phyloP scores from a whole-genome alignment of 1,284 basidiomycete genomes.

The Pyrrhoderma lamaoense region DNA sequence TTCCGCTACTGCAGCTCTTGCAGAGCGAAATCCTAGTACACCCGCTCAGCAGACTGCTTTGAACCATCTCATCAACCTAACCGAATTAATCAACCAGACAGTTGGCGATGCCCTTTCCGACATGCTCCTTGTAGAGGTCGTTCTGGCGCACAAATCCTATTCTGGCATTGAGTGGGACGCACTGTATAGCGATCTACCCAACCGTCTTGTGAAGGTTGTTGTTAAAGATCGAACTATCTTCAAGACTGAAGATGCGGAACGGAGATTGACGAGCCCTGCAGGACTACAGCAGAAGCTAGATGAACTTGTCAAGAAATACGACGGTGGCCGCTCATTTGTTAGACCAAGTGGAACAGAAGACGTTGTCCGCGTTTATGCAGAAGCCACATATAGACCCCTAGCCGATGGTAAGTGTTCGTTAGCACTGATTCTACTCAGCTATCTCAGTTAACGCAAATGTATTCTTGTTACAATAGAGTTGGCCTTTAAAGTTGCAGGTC shows the following conservation, averaged over 20 bases:
- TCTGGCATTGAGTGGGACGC: constrained; percentile 88
- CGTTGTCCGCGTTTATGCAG: constrained; percentile 96
- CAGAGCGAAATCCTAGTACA: constrained; percentile 62
- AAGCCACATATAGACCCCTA: constrained; percentile 69
- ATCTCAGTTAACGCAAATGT: not conserved
- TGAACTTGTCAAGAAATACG: constrained; percentile 73
- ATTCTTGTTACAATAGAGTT: constrained; percentile 45
- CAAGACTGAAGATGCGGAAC: constrained; percentile 91
- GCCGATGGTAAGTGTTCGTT: constrained; percentile 65
- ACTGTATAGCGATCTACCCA: constrained; percentile 90
- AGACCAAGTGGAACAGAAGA: constrained; percentile 98
- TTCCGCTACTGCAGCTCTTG: constrained; percentile 54
- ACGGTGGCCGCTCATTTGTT: constrained; percentile 88
- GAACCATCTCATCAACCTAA: constrained; percentile 69
- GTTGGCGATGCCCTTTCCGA: constrained; percentile 97
- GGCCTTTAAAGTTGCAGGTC: constrained; percentile 73
- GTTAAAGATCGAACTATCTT: constrained; percentile 83
- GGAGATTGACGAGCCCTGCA: constrained; percentile 72
- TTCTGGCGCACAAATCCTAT: constrained; percentile 85
- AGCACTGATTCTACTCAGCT: not conserved
- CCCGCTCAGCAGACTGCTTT: constrained; percentile 77
- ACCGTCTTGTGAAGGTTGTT: constrained; percentile 92
- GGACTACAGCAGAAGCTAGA: constrained; percentile 87
- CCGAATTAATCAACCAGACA: constrained; percentile 93
- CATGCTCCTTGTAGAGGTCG: constrained; percentile 91